Percentiles rank a stretch among this genome's conserved stretches.
These are phyloP conservation scores for Aspergillus pseudoglaucus DNA, from an alignment of 2,329 filamentous ascomycete species.

Conservation along the genomic window DNA sequence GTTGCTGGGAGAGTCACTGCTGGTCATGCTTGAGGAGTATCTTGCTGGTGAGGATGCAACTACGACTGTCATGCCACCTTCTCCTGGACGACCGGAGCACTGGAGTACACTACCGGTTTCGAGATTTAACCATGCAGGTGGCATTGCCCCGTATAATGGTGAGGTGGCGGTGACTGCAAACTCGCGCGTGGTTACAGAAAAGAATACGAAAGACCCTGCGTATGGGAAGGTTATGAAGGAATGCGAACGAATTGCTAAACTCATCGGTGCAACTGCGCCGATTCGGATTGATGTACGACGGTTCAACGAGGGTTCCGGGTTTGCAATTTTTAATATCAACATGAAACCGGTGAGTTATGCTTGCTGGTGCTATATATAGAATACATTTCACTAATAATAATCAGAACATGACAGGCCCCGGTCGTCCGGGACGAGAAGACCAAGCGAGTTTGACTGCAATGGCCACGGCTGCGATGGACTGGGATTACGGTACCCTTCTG, in stretches of 20 bases:
- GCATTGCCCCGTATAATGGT: conserved; percentile 47
- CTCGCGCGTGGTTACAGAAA: conserved; percentile 33
- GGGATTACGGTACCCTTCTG: conserved; percentile 36
- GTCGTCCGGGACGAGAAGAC: conserved; percentile 41
- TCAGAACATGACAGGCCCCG: conserved; percentile 44
- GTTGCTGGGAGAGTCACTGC: conserved; percentile 32
- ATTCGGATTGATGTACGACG: conserved; percentile 46
- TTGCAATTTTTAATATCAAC: conserved; percentile 48
- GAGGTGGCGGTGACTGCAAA: conserved; percentile 44
- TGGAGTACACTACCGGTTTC: conserved; percentile 42
- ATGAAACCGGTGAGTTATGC: conserved; percentile 43
- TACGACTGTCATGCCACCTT: conserved; percentile 48
- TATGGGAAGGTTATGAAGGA: conserved; percentile 31
- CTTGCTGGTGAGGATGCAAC: conserved; percentile 46
- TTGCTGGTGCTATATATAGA: conserved; percentile 10
- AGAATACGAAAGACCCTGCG: conserved; percentile 26
- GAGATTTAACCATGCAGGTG: conserved; percentile 44
- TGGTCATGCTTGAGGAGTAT: conserved; percentile 45
- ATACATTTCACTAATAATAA: background rate
- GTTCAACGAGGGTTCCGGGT: conserved; percentile 27
- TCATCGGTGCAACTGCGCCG: conserved; percentile 38
- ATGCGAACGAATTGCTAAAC: conserved; percentile 35
- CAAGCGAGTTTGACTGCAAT: conserved; percentile 34
- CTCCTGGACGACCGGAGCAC: conserved; percentile 24
- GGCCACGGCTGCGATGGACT: conserved; percentile 39